phyloP scores from a whole-genome alignment of 208 protist species.

The Trichomonas gallinae region DNA sequence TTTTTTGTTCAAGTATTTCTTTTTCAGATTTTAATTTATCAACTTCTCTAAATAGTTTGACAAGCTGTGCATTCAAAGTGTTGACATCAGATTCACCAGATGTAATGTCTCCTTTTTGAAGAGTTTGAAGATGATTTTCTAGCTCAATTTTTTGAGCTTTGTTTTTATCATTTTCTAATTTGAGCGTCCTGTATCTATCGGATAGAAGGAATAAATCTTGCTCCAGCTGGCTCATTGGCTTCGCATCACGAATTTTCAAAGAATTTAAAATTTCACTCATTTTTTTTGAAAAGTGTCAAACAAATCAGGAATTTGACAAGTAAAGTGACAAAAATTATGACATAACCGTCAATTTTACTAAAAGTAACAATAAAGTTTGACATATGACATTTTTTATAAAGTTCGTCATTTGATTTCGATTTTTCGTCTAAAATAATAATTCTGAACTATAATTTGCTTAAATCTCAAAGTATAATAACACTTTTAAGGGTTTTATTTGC shows the following conservation, averaged over 20 bases:
- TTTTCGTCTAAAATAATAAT: no score
- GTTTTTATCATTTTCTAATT: background rate
- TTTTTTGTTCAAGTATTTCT: background rate
- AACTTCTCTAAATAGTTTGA: background rate
- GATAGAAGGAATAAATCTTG: background rate
- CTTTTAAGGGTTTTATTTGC: no score
- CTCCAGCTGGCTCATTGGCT: background rate
- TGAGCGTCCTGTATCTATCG: background rate
- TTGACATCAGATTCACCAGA: background rate
- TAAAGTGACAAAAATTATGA: no score
- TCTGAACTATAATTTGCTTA: no score
- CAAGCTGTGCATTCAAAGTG: background rate
- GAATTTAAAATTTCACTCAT: background rate
- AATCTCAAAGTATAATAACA: no score
- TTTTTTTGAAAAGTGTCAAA: background rate
- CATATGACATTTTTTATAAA: no score
- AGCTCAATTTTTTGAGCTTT: background rate
- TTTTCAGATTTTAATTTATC: background rate
- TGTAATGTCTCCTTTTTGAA: background rate
- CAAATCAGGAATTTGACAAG: no score
- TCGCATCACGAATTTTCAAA: background rate
- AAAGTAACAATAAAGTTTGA: no score
- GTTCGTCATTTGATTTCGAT: no score
- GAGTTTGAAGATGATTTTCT: background rate
- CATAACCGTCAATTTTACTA: no score